Evolutionary conservation across 2,329 filamentous ascomycete genomes (phyloP).

Genomic region (Lizonia empirigonia): DNA sequence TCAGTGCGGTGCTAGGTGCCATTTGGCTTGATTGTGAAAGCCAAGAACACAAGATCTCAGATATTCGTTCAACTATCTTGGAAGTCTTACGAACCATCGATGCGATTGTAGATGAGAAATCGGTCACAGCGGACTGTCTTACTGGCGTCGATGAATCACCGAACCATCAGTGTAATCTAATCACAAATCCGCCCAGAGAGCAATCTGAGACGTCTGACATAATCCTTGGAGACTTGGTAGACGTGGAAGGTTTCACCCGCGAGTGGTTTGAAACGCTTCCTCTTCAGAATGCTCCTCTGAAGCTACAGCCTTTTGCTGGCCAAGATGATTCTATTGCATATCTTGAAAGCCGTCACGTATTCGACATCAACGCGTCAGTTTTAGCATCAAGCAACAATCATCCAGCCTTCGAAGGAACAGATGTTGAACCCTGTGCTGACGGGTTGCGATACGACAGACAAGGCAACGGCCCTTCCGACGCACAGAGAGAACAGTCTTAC

Average conservation of each 20-base stretch:
- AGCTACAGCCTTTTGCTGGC: neutral
- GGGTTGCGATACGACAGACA: too few relatives aligned
- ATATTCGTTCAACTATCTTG: conserved; percentile 1
- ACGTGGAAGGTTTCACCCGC: neutral
- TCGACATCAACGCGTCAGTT: too few relatives aligned
- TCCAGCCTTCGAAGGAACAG: too few relatives aligned
- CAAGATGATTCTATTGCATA: too few relatives aligned
- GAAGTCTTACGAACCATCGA: conserved; percentile 2
- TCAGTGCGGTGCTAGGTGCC: conserved; percentile 10
- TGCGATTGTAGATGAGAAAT: neutral
- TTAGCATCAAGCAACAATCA: too few relatives aligned
- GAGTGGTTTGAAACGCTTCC: neutral
- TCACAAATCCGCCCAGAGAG: too few relatives aligned
- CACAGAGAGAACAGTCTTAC: neutral
- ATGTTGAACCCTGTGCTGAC: too few relatives aligned
- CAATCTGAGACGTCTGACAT: too few relatives aligned
- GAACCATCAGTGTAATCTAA: too few relatives aligned
- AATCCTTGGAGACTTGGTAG: neutral
- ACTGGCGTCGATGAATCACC: too few relatives aligned
- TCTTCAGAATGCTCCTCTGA: neutral
- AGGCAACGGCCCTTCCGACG: neutral
- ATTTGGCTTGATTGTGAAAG: conserved; percentile 10
- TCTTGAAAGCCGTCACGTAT: too few relatives aligned
- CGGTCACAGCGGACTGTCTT: too few relatives aligned
- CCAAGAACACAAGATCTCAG: neutral